Base-by-base conservation (phyloP, 495 filamentous ascomycete genomes). In the Hypoxylon cercidicola region DNA sequence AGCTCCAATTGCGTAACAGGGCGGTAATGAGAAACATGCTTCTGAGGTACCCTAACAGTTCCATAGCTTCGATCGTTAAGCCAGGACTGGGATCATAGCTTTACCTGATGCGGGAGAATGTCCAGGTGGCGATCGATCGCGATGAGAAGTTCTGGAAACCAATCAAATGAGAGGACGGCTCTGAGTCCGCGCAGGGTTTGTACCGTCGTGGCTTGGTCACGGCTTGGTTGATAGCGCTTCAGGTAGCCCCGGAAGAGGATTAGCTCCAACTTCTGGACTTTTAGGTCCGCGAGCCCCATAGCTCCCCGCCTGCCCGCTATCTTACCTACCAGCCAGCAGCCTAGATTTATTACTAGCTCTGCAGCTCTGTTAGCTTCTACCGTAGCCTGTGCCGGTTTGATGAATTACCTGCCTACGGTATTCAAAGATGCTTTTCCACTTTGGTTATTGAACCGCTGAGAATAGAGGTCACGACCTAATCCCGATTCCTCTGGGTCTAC, bases 71-170 rank as follows among this genome's bases (percentile, higher is more conserved):
- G 53, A 68, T 68, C 44, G 19, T 62, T 62, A 54, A 13, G 32
- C 15, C 13, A 47, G 35, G 52, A 56, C 63, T 53, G 34, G 64
- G 64, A 67, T 66, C 8, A 40, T 2, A 52, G 47, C 43, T 58
- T 68, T 52, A n/a, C 65, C 65, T 68, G 59, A 68, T 68, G 65
- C 65, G 65, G 65, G 65, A 68, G 65, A 68, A 64, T 56, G 60
- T 50, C n/a, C 45, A 68, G 44, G 60, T 48, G 50, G 60, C 65
- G 65, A 68, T 68, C 65, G 65, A 68, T 68, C 65, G 60, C 60
- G 65, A 68, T 68, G 48, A 25, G 12, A 21, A 23, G 12, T 4
- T 1, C 4, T 4, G 34, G 56, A 46, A 45, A 56, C 65, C 60
- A 68, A 64, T 68, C 13, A 60, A 7, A 41, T 15, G 2, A 4